Conservation (phyloP, 2,329 filamentous ascomycete species). For the Phyllosticta citrichinensis region DNA sequence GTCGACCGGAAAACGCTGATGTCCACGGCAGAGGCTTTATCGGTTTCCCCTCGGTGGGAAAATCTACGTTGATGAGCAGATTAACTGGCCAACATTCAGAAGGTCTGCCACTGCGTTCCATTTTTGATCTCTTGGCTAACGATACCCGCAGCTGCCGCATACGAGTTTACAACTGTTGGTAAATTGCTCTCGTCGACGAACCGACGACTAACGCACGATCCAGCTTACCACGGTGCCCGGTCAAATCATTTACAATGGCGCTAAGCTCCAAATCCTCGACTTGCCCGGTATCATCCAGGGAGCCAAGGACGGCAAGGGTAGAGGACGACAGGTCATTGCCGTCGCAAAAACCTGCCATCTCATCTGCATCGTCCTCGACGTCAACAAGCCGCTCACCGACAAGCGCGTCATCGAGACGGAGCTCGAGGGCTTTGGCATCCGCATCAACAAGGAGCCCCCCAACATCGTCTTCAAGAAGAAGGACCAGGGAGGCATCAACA, state of each 20-base stretch:
- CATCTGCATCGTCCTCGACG: conserved; percentile 96
- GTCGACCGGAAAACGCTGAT: conserved; percentile 10
- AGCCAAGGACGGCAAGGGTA: conserved; percentile 94
- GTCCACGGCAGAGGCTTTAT: conserved; percentile 61
- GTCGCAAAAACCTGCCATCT: conserved; percentile 98
- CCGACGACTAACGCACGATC: conserved; percentile 10
- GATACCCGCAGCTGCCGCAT: conserved; percentile 58
- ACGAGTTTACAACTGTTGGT: conserved; percentile 80
- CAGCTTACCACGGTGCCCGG: conserved; percentile 86
- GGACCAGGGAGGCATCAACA: conserved; percentile 93
- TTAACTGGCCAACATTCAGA: conserved; percentile 96
- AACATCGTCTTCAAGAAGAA: conserved; percentile 99
- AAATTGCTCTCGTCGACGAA: neutral
- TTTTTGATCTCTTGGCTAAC: conserved; percentile 9
- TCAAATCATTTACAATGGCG: conserved; percentile 92
- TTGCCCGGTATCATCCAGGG: conserved; percentile 97
- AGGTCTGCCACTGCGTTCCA: conserved; percentile 27
- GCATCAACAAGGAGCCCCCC: conserved; percentile 92
- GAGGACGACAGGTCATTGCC: conserved; percentile 96
- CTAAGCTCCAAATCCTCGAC: conserved; percentile 96
- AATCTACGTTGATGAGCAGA: conserved; percentile 93
- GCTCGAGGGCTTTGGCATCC: conserved; percentile 92
- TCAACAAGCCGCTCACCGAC: conserved; percentile 96
- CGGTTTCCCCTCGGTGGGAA: conserved; percentile 95
- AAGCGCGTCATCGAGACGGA: conserved; percentile 93